Conservation (phyloP, 306 rosid species). For the Morella rubra region DNA sequence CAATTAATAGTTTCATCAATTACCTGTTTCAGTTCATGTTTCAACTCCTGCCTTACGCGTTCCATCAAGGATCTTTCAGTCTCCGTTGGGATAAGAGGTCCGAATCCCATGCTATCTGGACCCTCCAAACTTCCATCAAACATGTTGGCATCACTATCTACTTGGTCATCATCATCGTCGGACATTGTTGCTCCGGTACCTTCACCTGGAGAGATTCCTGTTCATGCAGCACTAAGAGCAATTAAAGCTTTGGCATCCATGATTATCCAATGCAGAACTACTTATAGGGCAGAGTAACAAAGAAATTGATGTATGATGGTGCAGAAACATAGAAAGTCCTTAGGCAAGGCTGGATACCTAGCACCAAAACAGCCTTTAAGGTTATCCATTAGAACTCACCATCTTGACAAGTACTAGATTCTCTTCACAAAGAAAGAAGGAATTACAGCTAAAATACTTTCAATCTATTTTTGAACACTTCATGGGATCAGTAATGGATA, state of each 20-base stretch:
- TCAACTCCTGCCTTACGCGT: conserved; percentile 92
- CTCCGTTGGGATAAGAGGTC: conserved; percentile 97
- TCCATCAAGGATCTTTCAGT: conserved; percentile 97
- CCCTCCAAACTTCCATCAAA: conserved; percentile 85
- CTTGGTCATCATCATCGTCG: conserved; percentile 90
- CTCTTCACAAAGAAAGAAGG: not conserved
- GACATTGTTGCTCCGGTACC: conserved; percentile 99
- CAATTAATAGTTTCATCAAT: conserved; percentile 14
- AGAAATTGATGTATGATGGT: not conserved
- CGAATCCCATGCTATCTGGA: conserved; percentile 86
- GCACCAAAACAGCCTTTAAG: not conserved
- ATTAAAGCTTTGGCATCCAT: conserved; percentile 12
- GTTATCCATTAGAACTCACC: not conserved
- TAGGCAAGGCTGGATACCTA: not conserved
- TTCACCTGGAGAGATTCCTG: conserved; percentile 97
- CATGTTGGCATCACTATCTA: conserved; percentile 76
- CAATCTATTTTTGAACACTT: not conserved
- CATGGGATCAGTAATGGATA: not conserved
- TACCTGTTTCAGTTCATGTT: conserved; percentile 93
- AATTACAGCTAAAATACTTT: not conserved
- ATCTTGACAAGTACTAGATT: not conserved
- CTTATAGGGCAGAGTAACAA: not conserved
- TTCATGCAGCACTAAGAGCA: conserved; percentile 20
- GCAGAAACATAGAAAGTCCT: not conserved
- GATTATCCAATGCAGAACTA: not conserved